A percentile compares a stretch with the other conserved stretches of the same genome.
phyloP scores from a whole-genome alignment of 108 stramenopile species.

The Hondaea fermentalgiana region DNA sequence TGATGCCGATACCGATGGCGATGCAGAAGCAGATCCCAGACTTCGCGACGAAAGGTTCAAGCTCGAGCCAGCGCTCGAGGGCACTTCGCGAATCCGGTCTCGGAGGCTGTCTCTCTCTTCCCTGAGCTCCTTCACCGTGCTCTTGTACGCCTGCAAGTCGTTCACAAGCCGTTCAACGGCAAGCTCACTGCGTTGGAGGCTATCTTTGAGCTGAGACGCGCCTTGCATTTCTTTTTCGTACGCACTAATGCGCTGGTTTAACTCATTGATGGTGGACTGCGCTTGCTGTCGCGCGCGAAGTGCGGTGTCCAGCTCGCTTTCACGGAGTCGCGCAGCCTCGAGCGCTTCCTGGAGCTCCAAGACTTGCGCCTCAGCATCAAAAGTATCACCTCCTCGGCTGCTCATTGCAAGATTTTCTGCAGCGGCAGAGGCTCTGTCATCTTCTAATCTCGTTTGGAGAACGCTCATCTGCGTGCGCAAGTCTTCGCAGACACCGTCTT shows the following conservation, averaged over 20 bases:
- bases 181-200: not conserved
- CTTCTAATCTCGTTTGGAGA: not conserved
- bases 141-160: not conserved
- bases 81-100: not conserved
- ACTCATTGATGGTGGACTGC: not conserved
- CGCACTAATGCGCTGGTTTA: not conserved
- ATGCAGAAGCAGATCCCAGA: not conserved
- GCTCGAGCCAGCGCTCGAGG: not conserved
- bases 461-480: not conserved
- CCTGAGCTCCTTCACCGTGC: not conserved
- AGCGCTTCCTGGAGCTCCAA: not conserved
- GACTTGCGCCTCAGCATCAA: not conserved
- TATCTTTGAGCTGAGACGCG: not conserved
- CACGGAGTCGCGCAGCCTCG: not conserved
- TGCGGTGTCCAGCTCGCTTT: not conserved
- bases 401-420: not conserved
- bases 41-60: not conserved
- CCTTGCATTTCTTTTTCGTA: not conserved
- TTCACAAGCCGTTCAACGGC: not conserved
- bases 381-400: not conserved
- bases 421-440: not conserved
- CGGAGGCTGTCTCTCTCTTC: not conserved
- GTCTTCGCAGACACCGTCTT: not conserved
- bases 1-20: too few species aligned
- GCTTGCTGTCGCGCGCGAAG: not conserved